These are phyloP conservation scores for Pleurozium schreberi DNA, from an alignment of 225 moss, liverwort and hornwort species.

Conservation along the genomic window DNA sequence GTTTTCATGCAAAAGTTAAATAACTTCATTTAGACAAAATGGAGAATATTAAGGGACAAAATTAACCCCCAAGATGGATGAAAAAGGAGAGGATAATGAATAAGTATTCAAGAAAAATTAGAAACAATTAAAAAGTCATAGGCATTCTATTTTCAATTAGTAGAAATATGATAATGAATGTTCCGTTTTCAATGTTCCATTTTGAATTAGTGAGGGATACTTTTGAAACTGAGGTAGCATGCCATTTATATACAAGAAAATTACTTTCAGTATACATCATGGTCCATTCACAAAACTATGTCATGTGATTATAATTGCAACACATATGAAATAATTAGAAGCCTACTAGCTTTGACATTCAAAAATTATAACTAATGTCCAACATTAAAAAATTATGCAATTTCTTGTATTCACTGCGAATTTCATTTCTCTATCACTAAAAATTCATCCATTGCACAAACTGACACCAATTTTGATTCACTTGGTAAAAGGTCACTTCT, in stretches of 20 bases:
- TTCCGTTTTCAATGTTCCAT: too few species aligned
- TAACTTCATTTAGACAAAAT: not conserved
- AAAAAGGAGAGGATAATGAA: not conserved
- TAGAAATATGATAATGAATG: too few species aligned
- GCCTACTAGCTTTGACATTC: not conserved
- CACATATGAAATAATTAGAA: not conserved
- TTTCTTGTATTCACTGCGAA: rapidly evolving
- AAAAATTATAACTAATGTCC: not conserved
- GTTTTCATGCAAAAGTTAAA: not conserved
- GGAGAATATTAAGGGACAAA: not conserved
- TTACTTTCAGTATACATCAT: not conserved
- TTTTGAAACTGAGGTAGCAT: too few species aligned
- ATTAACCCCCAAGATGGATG: not conserved
- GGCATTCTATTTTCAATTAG: not conserved
- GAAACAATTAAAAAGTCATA: not conserved
- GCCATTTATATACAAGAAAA: not conserved
- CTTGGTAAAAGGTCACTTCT: rapidly evolving
- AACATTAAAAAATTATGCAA: not conserved
- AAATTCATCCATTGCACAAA: not conserved
- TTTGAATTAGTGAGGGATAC: too few species aligned
- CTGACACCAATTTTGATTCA: not conserved
- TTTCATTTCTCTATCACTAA: not conserved
- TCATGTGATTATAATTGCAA: not conserved
- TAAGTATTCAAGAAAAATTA: not conserved
- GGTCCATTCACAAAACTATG: not conserved